Evolutionary conservation across 305 asterid genomes (phyloP).

Genomic region (Caryopteris hybrid): DNA sequence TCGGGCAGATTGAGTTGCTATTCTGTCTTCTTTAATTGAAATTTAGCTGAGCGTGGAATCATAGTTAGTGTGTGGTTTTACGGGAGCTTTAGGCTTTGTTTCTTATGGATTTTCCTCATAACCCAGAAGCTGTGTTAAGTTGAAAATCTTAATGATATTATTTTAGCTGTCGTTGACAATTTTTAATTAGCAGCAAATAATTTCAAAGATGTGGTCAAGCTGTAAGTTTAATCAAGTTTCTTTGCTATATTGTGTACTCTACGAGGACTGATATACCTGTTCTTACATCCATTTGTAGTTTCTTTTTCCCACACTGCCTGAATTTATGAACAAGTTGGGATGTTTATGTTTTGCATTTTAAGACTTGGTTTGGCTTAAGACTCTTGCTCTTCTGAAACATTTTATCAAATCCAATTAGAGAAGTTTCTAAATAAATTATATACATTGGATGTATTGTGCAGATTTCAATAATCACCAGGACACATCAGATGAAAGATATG

Average conservation of each 20-base stretch:
- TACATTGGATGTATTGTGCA: slow-evolving; percentile 25
- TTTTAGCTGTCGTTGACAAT: not conserved
- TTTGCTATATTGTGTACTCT: not conserved
- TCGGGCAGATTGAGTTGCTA: not conserved
- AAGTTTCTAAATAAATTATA: not conserved
- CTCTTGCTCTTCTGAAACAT: not conserved
- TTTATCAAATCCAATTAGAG: not conserved
- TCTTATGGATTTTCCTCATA: not conserved
- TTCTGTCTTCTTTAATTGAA: not conserved
- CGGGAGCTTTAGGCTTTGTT: not conserved
- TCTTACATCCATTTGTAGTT: not conserved
- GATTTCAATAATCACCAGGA: slow-evolving; percentile 39
- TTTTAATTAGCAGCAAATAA: not conserved
- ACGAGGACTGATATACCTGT: not conserved
- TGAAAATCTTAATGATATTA: not conserved
- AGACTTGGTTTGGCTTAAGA: not conserved
- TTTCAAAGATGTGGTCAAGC: not conserved
- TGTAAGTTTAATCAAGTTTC: not conserved
- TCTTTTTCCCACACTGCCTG: not conserved
- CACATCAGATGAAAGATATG: slow-evolving; percentile 61
- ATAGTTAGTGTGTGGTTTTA: not conserved
- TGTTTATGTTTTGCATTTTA: not conserved
- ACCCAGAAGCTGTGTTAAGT: not conserved
- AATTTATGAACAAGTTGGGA: not conserved
- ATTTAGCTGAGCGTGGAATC: not conserved